Percentiles rank a stretch among this genome's conserved stretches.
phyloP scores from a whole-genome alignment of 495 filamentous ascomycete genomes.

The Penicillium roqueforti region DNA sequence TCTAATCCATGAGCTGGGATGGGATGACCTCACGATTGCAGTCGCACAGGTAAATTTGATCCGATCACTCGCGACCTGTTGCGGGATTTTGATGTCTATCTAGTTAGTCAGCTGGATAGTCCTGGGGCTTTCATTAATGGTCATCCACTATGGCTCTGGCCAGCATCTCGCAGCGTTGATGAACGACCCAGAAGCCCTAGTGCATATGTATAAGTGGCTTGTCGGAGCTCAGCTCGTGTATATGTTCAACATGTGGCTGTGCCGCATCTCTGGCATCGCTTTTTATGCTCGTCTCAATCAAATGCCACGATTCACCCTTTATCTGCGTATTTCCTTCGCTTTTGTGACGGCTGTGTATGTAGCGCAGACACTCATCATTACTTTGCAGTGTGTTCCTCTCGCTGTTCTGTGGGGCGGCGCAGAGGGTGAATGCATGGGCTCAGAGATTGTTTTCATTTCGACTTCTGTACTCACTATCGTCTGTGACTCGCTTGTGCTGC shows the following conservation, averaged over 20 bases:
- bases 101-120: slow-evolving; percentile 10
- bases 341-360: slow-evolving; percentile 17
- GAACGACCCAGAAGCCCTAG: background rate
- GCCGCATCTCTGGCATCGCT: slow-evolving; percentile 20
- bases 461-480: slow-evolving; percentile 14
- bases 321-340: slow-evolving; percentile 7
- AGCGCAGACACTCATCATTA: slow-evolving; percentile 18
- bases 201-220: slow-evolving; percentile 18
- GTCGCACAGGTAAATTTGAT: slow-evolving; percentile 2
- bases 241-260: slow-evolving; percentile 18
- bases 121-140: slow-evolving; percentile 7
- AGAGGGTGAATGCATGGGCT: slow-evolving; percentile 14
- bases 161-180: slow-evolving; percentile 4
- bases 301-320: slow-evolving; percentile 17
- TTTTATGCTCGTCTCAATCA: slow-evolving; percentile 24
- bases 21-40: slow-evolving; percentile 8
- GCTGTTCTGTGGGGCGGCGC: slow-evolving; percentile 10
- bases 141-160: slow-evolving; percentile 4
- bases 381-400: slow-evolving; percentile 19
- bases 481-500: slow-evolving; percentile 16
- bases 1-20: slow-evolving; percentile 7
- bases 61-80: no score
- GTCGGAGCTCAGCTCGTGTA: slow-evolving; percentile 19
- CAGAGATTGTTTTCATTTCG: slow-evolving; percentile 11
- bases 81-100: background rate